phyloP scores from a whole-genome alignment of 805 yeast genomes.

The Jamesozyma jinghongensis region DNA sequence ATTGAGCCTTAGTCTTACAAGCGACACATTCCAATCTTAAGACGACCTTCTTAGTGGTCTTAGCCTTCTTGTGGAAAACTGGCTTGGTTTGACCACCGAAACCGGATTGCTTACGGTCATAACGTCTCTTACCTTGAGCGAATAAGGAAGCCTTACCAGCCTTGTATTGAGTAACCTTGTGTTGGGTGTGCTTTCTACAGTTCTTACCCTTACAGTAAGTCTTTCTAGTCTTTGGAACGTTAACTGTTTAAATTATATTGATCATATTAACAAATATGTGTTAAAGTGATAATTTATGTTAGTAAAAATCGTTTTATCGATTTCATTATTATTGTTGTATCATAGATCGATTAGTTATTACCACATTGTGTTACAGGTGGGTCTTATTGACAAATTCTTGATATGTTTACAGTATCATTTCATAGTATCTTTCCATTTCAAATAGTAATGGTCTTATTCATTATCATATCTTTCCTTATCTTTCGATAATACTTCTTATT shows the following conservation, averaged over 20 bases:
- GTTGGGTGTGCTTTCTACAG: conserved; percentile 99
- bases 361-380: too few relatives aligned
- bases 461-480: too few relatives aligned
- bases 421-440: too few relatives aligned
- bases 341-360: too few relatives aligned
- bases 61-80: conserved; percentile 99
- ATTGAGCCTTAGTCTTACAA: conserved; percentile 98
- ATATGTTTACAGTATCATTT: too few relatives aligned
- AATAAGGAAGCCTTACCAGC: conserved; percentile 99
- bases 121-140: conserved; percentile 99
- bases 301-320: background rate
- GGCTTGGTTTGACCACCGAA: conserved; percentile 99
- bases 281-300: background rate
- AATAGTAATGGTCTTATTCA: too few relatives aligned
- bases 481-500: too few relatives aligned
- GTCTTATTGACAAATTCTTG: too few relatives aligned
- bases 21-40: conserved; percentile 97
- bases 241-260: conserved; percentile 50
- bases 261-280: too few relatives aligned
- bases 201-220: conserved; percentile 99
- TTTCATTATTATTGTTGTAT: background rate
- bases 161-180: conserved; percentile 99
- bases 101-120: conserved; percentile 99
- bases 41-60: conserved; percentile 99
- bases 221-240: conserved; percentile 99